Evolutionary conservation across 23 red algal genomes (phyloP).

Genomic region (Chondrus crispus): DNA sequence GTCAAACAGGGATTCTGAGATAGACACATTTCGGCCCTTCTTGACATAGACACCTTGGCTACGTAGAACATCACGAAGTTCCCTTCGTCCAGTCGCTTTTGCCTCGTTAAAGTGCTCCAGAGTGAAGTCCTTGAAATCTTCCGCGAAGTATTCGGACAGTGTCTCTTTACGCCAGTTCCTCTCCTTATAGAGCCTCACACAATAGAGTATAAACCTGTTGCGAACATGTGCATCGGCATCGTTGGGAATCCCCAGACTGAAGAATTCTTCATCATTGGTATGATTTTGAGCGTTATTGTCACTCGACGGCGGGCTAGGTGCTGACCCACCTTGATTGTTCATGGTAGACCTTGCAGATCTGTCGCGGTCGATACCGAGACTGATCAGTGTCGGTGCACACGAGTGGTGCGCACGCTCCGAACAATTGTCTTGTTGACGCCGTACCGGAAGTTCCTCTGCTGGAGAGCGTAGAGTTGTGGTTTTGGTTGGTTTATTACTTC

Average conservation of each 20-base stretch:
- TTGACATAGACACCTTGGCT: not conserved
- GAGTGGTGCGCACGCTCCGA: too few species aligned
- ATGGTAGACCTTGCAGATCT: not conserved
- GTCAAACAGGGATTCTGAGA: not conserved
- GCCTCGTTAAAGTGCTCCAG: not conserved
- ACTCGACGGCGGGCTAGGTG: too few species aligned
- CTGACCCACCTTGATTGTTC: too few species aligned
- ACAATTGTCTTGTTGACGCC: too few species aligned
- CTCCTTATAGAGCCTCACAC: not conserved
- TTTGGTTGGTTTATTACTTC: too few species aligned
- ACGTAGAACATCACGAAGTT: not conserved
- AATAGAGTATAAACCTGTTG: too few species aligned
- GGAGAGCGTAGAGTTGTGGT: too few species aligned
- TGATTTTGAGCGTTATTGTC: too few species aligned
- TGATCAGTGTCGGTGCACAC: not conserved
- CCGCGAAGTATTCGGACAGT: not conserved
- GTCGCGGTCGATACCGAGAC: not conserved
- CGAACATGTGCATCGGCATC: too few species aligned
- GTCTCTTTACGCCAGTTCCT: not conserved
- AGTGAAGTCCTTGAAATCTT: not conserved
- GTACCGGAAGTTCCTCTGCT: too few species aligned
- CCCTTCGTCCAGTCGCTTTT: not conserved
- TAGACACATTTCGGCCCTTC: constrained; percentile 14
- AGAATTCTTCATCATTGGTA: too few species aligned
- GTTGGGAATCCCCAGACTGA: too few species aligned